Base-by-base conservation (phyloP, 2,329 filamentous ascomycete genomes). In the Diaporthe batatas region DNA sequence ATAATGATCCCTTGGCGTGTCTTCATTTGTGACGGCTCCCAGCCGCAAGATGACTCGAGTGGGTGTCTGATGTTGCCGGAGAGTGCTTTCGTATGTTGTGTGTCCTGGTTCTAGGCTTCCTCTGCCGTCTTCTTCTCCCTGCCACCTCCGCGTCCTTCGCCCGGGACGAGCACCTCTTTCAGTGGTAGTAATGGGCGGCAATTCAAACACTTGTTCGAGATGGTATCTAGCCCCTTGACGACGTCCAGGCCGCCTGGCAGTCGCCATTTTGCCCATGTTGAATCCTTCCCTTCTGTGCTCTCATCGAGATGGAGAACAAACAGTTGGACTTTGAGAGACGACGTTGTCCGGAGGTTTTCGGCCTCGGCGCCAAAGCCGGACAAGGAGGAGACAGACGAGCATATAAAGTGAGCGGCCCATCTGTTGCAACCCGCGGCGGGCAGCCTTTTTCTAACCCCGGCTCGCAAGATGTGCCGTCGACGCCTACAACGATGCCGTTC, bases 341-440 rank as follows among this genome's bases (percentile, higher is more conserved):
- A 76, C 47, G 34, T 75, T 23, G 69, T 78, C 29, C 71, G 76
- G n/a, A 75, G 77, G n/a, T 78, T 78, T 58, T 77, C 77, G n/a
- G 73, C 77, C 11, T 74, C 77, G 10, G 75, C 77, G 2, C 59
- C 68, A 36, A 69, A 74, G 6, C 64, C 70, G 23, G 72, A 77
- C 49, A 64, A 39, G 29, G 58, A 71, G 29, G 36, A 25, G 6
- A 73, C 75, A 32, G 62, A 71, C 6, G 36, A 23, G 21, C 68
- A 72, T 34, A 64, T 75, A 29, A 75, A 72, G 42, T 70, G 54
- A 54, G 68, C 54, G 23, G 42, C 42, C 68, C 68, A 59, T 44
- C 23, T 59, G 16, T 25, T 10, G 6, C n/a, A 25, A n/a, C 11
- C 68, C 34, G 10, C 2, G 16, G 34, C n/a, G 32, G 42, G 23